Conservation (phyloP, 2,329 filamentous ascomycete genomes). For the Aspergillus oerlinghausenensis region DNA sequence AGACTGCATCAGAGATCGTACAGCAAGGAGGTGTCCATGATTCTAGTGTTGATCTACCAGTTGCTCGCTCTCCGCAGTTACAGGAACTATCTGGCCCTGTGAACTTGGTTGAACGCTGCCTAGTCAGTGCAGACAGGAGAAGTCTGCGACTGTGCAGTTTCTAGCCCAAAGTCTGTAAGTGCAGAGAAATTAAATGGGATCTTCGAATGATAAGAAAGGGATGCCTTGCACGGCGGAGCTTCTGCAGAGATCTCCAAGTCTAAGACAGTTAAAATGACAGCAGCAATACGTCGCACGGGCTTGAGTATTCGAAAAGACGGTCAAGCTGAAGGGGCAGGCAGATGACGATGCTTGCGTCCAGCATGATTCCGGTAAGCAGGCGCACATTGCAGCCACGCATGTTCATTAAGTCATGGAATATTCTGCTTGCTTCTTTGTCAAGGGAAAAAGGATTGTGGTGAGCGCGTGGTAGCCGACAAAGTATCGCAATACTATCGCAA, state of each 20-base stretch:
- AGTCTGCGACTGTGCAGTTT: background rate
- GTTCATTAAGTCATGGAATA: background rate
- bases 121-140: background rate
- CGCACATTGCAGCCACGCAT: background rate
- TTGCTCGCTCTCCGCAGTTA: background rate
- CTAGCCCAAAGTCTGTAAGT: background rate
- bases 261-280: background rate
- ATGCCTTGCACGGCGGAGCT: background rate
- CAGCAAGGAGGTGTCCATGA: too few relatives aligned
- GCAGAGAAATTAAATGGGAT: background rate
- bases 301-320: background rate
- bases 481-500: background rate
- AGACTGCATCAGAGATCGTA: background rate
- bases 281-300: background rate
- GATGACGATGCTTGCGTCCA: background rate
- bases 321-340: background rate
- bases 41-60: background rate
- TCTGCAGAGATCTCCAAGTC: background rate
- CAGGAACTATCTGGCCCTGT: background rate
- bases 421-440: too few relatives aligned
- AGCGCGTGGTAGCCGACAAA: background rate
- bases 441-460: background rate
- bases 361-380: background rate
- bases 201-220: background rate
- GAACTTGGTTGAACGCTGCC: background rate